These are phyloP conservation scores for Ceratocystis cacaofunesta DNA, from an alignment of 2,329 filamentous ascomycete species.

Conservation along the genomic window DNA sequence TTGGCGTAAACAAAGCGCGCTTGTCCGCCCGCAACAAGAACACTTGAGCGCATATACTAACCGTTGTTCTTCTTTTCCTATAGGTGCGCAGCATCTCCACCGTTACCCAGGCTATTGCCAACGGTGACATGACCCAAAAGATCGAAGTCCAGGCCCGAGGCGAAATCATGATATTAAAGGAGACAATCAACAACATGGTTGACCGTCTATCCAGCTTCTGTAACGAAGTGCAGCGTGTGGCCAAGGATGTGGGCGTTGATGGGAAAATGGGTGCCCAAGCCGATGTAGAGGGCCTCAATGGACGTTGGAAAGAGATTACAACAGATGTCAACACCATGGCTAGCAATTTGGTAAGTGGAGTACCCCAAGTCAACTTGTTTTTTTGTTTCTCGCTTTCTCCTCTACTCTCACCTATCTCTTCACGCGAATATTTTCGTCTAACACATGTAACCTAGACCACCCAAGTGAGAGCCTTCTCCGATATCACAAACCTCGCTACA, in stretches of 20 bases:
- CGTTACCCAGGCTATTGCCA: slow-evolving; percentile 87
- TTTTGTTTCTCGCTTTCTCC: slow-evolving; percentile 5
- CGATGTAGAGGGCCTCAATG: slow-evolving; percentile 81
- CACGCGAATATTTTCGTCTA: slow-evolving; percentile 14
- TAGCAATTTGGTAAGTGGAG: slow-evolving; percentile 40
- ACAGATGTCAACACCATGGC: slow-evolving; percentile 93
- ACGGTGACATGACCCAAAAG: slow-evolving; percentile 89
- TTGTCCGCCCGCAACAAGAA: not conserved
- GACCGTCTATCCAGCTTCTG: slow-evolving; percentile 90
- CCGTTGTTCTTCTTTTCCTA: not conserved
- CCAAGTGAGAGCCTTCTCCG: slow-evolving; percentile 92
- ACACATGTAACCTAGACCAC: slow-evolving; percentile 49
- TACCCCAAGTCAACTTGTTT: not conserved
- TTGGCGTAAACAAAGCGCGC: not conserved
- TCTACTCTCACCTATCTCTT: slow-evolving; percentile 18
- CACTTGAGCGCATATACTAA: not conserved
- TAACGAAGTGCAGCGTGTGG: slow-evolving; percentile 86
- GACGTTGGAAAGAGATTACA: slow-evolving; percentile 96
- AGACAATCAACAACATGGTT: slow-evolving; percentile 98
- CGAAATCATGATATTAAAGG: slow-evolving; percentile 84
- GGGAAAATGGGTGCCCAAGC: slow-evolving; percentile 98
- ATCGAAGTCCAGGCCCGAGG: slow-evolving; percentile 91
- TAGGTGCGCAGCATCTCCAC: slow-evolving; percentile 83
- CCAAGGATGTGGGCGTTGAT: slow-evolving; percentile 91
- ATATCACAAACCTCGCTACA: slow-evolving; percentile 95